Conservation (phyloP, 129 eudicot species). For the Rutidosis leptorrhynchoides region DNA sequence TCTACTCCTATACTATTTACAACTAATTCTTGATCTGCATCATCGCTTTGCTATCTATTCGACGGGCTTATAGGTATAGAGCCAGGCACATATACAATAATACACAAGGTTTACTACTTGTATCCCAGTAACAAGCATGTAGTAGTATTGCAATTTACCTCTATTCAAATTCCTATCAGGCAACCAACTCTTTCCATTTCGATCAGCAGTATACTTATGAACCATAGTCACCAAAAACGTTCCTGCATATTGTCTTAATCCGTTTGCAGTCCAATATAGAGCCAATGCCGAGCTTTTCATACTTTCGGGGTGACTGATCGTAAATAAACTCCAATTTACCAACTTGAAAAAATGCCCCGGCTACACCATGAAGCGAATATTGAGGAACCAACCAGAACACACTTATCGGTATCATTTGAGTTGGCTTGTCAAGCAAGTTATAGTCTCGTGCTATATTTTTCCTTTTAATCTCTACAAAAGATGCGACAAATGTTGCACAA, state of each 20-base stretch:
- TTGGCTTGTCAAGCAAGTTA: too few species aligned
- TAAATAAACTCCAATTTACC: conserved; percentile 73
- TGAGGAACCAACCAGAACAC: too few species aligned
- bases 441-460: too few species aligned
- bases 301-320: conserved; percentile 76
- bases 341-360: conserved; percentile 53
- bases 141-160: conserved; percentile 55
- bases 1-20: conserved; percentile 14
- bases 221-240: conserved; percentile 61
- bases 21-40: conserved; percentile 41
- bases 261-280: conserved; percentile 41
- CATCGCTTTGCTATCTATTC: conserved; percentile 33
- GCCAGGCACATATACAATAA: conserved; percentile 45
- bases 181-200: conserved; percentile 51
- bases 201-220: conserved; percentile 40
- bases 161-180: conserved; percentile 68
- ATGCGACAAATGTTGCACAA: conserved; percentile 39
- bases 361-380: conserved; percentile 73
- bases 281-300: conserved; percentile 81
- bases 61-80: conserved; percentile 46
- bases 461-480: conserved; percentile 57
- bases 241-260: conserved; percentile 55
- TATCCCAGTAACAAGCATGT: conserved; percentile 48
- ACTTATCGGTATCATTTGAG: too few species aligned
- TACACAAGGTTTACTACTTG: conserved; percentile 49